Conservation (phyloP, 2,329 filamentous ascomycete genomes). For the Aspergillus pseudoterreus region DNA sequence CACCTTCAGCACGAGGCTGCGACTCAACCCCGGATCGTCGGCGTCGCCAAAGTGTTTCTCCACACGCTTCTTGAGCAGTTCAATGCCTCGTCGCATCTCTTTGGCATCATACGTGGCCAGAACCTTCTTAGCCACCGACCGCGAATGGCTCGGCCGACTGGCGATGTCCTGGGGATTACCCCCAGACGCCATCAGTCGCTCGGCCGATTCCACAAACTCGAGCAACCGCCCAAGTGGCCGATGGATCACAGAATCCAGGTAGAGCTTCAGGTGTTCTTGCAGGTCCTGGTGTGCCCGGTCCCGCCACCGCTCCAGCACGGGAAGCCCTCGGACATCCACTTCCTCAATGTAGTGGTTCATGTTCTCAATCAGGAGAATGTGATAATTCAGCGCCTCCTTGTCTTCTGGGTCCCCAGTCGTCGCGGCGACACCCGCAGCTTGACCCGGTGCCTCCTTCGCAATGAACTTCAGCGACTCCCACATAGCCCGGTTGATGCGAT, state of each 20-base stretch:
- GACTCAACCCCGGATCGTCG: slow-evolving; percentile 66
- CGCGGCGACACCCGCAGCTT: slow-evolving; percentile 51
- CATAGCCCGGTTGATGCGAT: slow-evolving; percentile 88
- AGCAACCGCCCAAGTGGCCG: slow-evolving; percentile 85
- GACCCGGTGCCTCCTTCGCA: slow-evolving; percentile 63
- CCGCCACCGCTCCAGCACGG: slow-evolving; percentile 79
- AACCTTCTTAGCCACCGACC: slow-evolving; percentile 79
- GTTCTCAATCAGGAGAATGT: slow-evolving; percentile 96
- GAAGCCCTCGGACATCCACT: slow-evolving; percentile 69
- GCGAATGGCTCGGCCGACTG: slow-evolving; percentile 76
- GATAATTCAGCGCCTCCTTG: slow-evolving; percentile 94
- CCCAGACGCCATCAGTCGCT: slow-evolving; percentile 62
- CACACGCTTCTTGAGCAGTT: slow-evolving; percentile 81
- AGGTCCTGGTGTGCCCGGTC: slow-evolving; percentile 74
- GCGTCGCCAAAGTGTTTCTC: slow-evolving; percentile 97
- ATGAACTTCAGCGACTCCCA: slow-evolving; percentile 96
- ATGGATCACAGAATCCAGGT: slow-evolving; percentile 82
- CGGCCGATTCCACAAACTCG: slow-evolving; percentile 86
- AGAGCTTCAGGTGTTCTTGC: slow-evolving; percentile 80
- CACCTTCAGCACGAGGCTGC: slow-evolving; percentile 57
- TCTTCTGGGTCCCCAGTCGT: slow-evolving; percentile 70
- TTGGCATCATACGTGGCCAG: slow-evolving; percentile 75
- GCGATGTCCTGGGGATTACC: slow-evolving; percentile 62
- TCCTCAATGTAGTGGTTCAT: slow-evolving; percentile 98
- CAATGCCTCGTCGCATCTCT: slow-evolving; percentile 85